These are phyloP conservation scores for Fraxinus sp. DNA, from an alignment of 305 asterid genomes.

Conservation along the genomic window DNA sequence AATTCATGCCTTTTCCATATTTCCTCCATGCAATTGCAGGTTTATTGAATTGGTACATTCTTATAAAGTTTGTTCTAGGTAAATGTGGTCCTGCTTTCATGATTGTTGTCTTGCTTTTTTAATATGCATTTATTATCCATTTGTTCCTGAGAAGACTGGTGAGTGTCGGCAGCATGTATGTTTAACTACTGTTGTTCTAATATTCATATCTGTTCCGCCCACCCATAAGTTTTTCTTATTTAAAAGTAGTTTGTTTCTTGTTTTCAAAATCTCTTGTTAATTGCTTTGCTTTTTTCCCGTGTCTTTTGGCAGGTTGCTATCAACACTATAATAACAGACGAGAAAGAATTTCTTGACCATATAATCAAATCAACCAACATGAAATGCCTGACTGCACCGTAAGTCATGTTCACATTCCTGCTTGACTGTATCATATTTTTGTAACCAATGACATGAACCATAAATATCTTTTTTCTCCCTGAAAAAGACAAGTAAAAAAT, in stretches of 20 bases:
- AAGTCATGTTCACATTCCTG: conserved; percentile 33
- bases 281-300: background rate
- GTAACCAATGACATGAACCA: background rate
- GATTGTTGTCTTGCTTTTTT: background rate
- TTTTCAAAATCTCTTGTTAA: background rate
- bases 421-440: background rate
- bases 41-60: background rate
- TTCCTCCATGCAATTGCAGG: background rate
- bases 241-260: background rate
- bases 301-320: conserved; percentile 38
- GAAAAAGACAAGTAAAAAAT: background rate
- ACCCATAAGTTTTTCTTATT: background rate
- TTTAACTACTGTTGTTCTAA: background rate
- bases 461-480: background rate
- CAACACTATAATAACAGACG: conserved; percentile 72
- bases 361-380: conserved; percentile 89
- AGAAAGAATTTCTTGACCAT: conserved; percentile 87
- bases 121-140: background rate
- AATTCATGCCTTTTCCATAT: background rate
- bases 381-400: conserved; percentile 92
- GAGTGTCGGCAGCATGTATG: background rate
- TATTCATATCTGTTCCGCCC: background rate
- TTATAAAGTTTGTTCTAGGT: background rate
- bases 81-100: background rate
- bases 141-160: background rate